Percentiles rank a stretch among this genome's conserved stretches.
These are phyloP conservation scores for Talaromyces sp. DNA, from an alignment of 2,329 filamentous ascomycete species.

Conservation along the genomic window DNA sequence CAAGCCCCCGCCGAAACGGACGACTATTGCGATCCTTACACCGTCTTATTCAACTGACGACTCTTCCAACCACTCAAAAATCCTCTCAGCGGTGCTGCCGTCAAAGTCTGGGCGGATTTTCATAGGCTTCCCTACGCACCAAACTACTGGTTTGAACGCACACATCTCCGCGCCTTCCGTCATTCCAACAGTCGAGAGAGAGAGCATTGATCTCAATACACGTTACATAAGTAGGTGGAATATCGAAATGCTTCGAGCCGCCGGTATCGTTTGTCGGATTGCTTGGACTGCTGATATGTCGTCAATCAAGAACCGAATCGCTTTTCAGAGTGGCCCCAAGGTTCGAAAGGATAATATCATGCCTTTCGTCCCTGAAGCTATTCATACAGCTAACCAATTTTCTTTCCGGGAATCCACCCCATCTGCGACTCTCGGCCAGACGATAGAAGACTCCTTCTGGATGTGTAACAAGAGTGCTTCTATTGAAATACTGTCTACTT, in stretches of 20 bases:
- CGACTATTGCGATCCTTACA: constrained; percentile 80
- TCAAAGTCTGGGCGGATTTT: constrained; percentile 88
- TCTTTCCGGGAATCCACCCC: constrained; percentile 87
- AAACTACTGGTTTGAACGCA: constrained; percentile 89
- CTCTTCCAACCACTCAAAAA: constrained; percentile 61
- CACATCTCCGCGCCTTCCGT: constrained; percentile 94
- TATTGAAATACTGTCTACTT: constrained; percentile 83
- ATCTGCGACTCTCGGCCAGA: constrained; percentile 72
- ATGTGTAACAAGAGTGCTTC: constrained; percentile 75
- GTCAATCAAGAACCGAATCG: constrained; percentile 61
- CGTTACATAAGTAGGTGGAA: constrained; percentile 96
- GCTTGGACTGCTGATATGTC: constrained; percentile 85
- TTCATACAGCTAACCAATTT: constrained; percentile 82
- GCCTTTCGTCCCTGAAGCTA: constrained; percentile 67
- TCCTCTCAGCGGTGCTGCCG: constrained; percentile 86
- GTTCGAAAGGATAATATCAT: constrained; percentile 60
- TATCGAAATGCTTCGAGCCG: constrained; percentile 81
- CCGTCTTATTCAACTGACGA: constrained; percentile 80
- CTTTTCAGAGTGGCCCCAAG: constrained; percentile 39
- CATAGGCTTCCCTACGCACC: constrained; percentile 94
- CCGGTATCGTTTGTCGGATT: constrained; percentile 83
- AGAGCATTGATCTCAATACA: constrained; percentile 94
- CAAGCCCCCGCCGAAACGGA: constrained; percentile 86
- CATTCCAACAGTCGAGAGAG: constrained; percentile 93
- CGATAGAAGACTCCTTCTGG: constrained; percentile 95